These are phyloP conservation scores for Monilinia laxa DNA, from an alignment of 2,329 filamentous ascomycete species.

Conservation along the genomic window DNA sequence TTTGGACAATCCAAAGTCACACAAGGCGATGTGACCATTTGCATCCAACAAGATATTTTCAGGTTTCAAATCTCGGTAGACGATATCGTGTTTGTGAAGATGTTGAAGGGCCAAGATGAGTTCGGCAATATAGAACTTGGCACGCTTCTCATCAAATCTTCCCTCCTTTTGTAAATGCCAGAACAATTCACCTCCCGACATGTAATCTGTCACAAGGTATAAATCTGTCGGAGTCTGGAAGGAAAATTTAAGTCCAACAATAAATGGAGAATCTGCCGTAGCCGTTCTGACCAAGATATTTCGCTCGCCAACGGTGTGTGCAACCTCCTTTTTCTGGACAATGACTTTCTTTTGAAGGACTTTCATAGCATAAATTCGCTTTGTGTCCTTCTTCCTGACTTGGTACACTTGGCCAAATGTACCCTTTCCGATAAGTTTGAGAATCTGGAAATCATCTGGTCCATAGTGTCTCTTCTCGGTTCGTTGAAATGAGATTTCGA, in stretches of 20 bases:
- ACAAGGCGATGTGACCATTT: constrained; percentile 95
- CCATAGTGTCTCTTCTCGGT: constrained; percentile 89
- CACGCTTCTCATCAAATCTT: constrained; percentile 88
- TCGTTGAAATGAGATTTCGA: constrained; percentile 82
- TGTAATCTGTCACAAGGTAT: constrained; percentile 98
- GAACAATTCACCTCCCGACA: constrained; percentile 97
- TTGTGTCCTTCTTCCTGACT: constrained; percentile 94
- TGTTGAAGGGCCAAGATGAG: constrained; percentile 93
- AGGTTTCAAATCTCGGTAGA: constrained; percentile 95
- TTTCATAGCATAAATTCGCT: constrained; percentile 98
- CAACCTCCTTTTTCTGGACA: constrained; percentile 98
- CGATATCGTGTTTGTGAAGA: constrained; percentile 94
- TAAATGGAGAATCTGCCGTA: constrained; percentile 93
- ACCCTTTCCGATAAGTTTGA: constrained; percentile 95
- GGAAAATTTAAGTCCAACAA: constrained; percentile 96
- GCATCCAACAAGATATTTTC: constrained; percentile 97
- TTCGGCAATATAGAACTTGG: constrained; percentile 99
- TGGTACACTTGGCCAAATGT: constrained; percentile 99
- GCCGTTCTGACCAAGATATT: constrained; percentile 97
- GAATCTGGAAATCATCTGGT: constrained; percentile 91
- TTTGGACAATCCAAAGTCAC: constrained; percentile 96
- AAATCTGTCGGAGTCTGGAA: constrained; percentile 97
- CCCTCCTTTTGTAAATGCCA: constrained; percentile 98
- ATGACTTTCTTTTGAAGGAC: constrained; percentile 99
- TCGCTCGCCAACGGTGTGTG: constrained; percentile 92